Evolutionary conservation across 2,329 filamentous ascomycete species (phyloP).

Genomic region (Rugonectria rugulosa): DNA sequence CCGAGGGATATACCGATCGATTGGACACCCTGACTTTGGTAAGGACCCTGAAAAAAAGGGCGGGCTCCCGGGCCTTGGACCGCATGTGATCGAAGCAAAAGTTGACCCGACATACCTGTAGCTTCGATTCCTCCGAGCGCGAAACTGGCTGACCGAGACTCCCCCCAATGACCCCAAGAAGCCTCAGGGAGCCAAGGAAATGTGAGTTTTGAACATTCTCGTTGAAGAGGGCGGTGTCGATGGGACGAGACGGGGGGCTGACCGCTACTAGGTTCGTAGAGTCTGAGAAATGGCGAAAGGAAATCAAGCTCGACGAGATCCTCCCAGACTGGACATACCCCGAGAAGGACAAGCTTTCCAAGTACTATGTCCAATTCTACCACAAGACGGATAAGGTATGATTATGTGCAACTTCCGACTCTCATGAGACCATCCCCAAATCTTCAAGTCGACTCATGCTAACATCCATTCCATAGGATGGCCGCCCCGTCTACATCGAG

Average conservation of each 20-base stretch:
- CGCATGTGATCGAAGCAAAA: background rate
- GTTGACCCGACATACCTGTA: slow-evolving; percentile 42
- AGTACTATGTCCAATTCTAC: slow-evolving; percentile 98
- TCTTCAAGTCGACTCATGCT: slow-evolving; percentile 12
- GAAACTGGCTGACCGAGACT: slow-evolving; percentile 87
- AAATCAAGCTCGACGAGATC: slow-evolving; percentile 83
- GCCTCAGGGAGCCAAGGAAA: slow-evolving; percentile 72
- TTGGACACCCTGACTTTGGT: slow-evolving; percentile 94
- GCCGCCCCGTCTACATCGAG: slow-evolving; percentile 96
- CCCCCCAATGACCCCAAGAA: slow-evolving; percentile 4
- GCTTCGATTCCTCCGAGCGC: slow-evolving; percentile 89
- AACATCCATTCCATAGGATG: slow-evolving; percentile 69
- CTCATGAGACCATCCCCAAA: background rate
- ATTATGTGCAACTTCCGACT: background rate
- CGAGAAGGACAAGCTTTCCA: slow-evolving; percentile 82
- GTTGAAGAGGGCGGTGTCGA: slow-evolving; percentile 28
- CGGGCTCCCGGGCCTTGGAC: background rate
- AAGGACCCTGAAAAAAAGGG: slow-evolving; percentile 42
- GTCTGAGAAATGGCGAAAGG: slow-evolving; percentile 88
- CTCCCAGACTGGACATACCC: slow-evolving; percentile 84
- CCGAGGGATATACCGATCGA: slow-evolving; percentile 80
- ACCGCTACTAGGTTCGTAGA: slow-evolving; percentile 78
- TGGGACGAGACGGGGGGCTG: slow-evolving; percentile 30
- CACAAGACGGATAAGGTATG: slow-evolving; percentile 89
- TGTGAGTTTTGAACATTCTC: slow-evolving; percentile 60